These are phyloP conservation scores for Shiraia bambusicola DNA, from an alignment of 2,329 filamentous ascomycete genomes.

Conservation along the genomic window DNA sequence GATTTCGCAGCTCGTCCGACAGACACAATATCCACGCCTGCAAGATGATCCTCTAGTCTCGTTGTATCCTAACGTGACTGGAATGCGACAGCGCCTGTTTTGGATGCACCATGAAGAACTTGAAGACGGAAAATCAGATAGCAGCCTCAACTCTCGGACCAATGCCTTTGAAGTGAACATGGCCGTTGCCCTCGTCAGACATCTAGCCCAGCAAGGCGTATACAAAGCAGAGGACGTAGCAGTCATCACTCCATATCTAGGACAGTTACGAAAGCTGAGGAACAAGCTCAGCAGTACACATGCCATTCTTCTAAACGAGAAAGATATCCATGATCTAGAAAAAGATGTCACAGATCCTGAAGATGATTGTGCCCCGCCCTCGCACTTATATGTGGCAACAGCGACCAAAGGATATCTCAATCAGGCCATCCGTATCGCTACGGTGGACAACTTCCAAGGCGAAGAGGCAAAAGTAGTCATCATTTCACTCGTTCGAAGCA, in stretches of 20 bases:
- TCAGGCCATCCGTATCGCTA: slow-evolving; percentile 52
- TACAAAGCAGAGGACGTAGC: slow-evolving; percentile 66
- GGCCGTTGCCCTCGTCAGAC: slow-evolving; percentile 61
- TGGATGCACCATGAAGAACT: slow-evolving; percentile 62
- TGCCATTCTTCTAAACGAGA: slow-evolving; percentile 64
- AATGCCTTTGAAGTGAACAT: slow-evolving; percentile 66
- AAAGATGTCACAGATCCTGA: slow-evolving; percentile 16
- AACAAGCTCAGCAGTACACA: slow-evolving; percentile 50
- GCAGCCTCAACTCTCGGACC: slow-evolving; percentile 48
- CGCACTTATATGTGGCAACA: slow-evolving; percentile 7
- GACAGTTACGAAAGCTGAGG: slow-evolving; percentile 58
- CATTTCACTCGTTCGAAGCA: slow-evolving; percentile 71
- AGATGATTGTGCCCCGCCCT: not conserved
- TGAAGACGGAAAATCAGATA: slow-evolving; percentile 40
- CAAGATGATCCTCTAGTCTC: slow-evolving; percentile 50
- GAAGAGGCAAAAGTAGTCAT: slow-evolving; percentile 73
- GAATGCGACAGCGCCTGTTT: slow-evolving; percentile 57
- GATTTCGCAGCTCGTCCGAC: slow-evolving; percentile 60
- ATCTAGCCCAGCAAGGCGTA: slow-evolving; percentile 64
- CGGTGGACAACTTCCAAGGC: slow-evolving; percentile 75
- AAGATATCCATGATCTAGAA: slow-evolving; percentile 58
- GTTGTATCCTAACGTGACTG: slow-evolving; percentile 52
- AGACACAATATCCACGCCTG: slow-evolving; percentile 59
- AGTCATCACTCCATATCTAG: slow-evolving; percentile 66
- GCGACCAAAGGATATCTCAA: slow-evolving; percentile 24